Conservation (phyloP, 2,329 filamentous ascomycete genomes). For the Neocucurbitaria cava region DNA sequence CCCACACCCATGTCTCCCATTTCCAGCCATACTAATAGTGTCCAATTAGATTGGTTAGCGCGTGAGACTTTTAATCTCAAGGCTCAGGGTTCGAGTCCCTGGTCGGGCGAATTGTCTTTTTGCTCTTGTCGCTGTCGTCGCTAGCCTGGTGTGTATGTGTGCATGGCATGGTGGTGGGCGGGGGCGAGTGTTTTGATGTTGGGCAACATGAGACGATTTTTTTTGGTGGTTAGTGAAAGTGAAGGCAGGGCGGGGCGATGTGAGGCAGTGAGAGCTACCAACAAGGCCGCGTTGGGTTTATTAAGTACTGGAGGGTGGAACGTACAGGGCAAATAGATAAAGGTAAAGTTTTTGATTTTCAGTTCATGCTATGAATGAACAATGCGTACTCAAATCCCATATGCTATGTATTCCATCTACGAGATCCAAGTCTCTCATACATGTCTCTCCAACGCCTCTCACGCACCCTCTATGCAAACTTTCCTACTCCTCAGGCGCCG, state of each 20-base stretch:
- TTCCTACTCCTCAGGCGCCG: slow-evolving; percentile 19
- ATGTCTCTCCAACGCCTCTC: neutral
- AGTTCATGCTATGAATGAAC: neutral
- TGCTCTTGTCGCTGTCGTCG: no score
- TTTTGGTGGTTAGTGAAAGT: no score
- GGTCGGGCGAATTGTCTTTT: slow-evolving; percentile 22
- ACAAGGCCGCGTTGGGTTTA: no score
- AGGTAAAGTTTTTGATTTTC: neutral
- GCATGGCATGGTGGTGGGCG: no score
- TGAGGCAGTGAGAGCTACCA: no score
- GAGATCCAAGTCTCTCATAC: neutral
- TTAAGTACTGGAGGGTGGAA: no score
- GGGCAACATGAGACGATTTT: no score
- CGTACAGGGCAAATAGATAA: no score
- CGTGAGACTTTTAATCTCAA: slow-evolving; percentile 40
- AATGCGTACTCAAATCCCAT: neutral
- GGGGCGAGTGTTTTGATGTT: no score
- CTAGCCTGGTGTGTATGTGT: no score
- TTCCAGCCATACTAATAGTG: neutral
- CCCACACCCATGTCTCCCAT: neutral
- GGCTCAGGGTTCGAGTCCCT: slow-evolving; percentile 37
- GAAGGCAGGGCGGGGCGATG: no score
- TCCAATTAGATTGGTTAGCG: slow-evolving; percentile 28
- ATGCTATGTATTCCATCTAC: neutral
- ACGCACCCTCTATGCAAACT: neutral